Base-by-base conservation (phyloP, 2,329 filamentous ascomycete genomes). In the Didymella keratinophila region DNA sequence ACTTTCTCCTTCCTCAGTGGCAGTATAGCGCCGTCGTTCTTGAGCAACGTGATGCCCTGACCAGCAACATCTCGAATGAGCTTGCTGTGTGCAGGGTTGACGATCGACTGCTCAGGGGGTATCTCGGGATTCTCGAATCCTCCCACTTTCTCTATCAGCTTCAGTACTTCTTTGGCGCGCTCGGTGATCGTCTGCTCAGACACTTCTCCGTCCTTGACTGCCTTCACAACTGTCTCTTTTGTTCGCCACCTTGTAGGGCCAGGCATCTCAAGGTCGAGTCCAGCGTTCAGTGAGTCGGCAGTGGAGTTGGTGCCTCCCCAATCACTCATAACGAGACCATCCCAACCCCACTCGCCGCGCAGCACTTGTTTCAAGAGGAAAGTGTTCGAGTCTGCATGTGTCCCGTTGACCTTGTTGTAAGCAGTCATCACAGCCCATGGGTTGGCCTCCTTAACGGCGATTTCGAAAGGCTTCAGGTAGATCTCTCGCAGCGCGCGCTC, bases 401-500 rank as follows among this genome's bases (percentile, higher is more conserved):
- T 79, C 9, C 89, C 90, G 63, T 93, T 90, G 65, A 92, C 87
- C 63, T 88, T 86, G 69, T 90, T 87, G 71, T 93, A 93, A 0
- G 89, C 84, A 32, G 87, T 87, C 90, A 93, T 93, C 62, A 91
- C 84, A 41, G 84, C 83, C 71, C 82, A 87, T 1, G 87, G 89
- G 14, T 85, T 87, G 4, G 81, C 87, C 66, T 91, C 89, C 43
- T 90, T 84, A 58, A 92, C 89, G 8, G 88, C 84, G n/a, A 87
- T 84, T 74, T 90, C 89, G 73, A 90, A 91, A 0, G 84, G 82
- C 42, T 86, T 82, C 67, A 82, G 62, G 66, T 80, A 85, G 60
- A 82, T 85, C 28, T 83, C 83, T 41, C 83, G 76, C 53, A 86
- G 65, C 9, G 91, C 89, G 88, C 68, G 83, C 78, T 72, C 83